Evolutionary conservation across 2,329 filamentous ascomycete species (phyloP), one percentile per base, ranked within the genome.

Genomic region (Didymella lethalis): DNA sequence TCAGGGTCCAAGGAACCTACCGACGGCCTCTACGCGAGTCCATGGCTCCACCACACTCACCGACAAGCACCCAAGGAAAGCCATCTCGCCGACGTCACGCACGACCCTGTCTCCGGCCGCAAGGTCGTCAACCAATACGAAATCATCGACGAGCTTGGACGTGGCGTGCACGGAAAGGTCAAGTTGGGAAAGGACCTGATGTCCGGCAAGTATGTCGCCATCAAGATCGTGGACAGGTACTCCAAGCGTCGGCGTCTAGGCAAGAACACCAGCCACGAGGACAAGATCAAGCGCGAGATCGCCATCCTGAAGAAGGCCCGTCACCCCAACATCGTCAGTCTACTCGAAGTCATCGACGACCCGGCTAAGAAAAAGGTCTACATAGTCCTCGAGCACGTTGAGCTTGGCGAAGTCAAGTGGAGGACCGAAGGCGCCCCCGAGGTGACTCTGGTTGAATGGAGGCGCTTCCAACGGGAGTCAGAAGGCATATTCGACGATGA

Each of bases 81-180:
- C 10, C 91, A 97, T 78, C 92, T 93, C 63, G 93, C 92, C 52
- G 89, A 93, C 70, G 92, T 97, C 67, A 94, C 98, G 72, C 89
- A 93, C 63, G 93, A 98, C 77, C 86, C 86, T 53, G 85, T 92
- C 63, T 96, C 94, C 5, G 95, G 95, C 59, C 91, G 95, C 63
- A 99, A 99, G 80, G 85, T 93, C 52, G 96, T 99, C 82, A 99
- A 99, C 73, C 91, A 97, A 74, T 99, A 99, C 80, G 92, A 97
- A 78, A 92, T 99, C 69, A 90, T 98, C 65, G 91, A 96, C 76
- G 95, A 99, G 79, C 91, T 99, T 53, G 95, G 95, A 54, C 90
- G 95, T 59, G 95, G 95, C 49, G 92, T 97, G 70, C 95, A 99
- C 75, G 95, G 95, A 72, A 99, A 98, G 81, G 95, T 99, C 73